Base-by-base conservation (phyloP, 1,284 basidiomycete genomes). In the Jaminaea rosea region DNA sequence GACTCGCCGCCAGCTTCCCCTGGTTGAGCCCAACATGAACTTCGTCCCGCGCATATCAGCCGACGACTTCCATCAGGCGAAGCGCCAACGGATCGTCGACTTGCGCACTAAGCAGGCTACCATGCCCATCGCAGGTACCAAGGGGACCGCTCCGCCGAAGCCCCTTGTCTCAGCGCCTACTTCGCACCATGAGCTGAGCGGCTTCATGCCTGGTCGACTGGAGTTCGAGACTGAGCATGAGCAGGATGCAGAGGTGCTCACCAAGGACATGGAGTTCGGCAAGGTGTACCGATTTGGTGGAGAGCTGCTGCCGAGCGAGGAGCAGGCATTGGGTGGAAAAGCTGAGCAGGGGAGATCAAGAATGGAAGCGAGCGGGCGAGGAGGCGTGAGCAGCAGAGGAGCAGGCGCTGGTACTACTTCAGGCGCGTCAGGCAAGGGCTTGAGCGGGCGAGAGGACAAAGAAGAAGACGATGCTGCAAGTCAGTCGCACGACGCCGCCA, bases 161-260 rank as follows among this genome's bases (percentile, higher is more conserved):
- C 81, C 84, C 4, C 85, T 93, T 6, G 88, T 87, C n/a, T 96
- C 92, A 8, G 84, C 86, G 0, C 93, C 93, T 3, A 90, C 87
- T 1, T 85, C 91, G 26, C 94, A 97, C 75, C 67, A 64, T 49
- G 94, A 98, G 77, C 81, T 98, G 37, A 84, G 84, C 10, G 88
- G 87, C 0, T 97, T 87, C 77, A 87, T 98, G 76, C 93, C 93
- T 6, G 93, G 93, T 17, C 85, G 94, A 41, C 80, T 98, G 46
- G 93, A 98, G 75, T 98, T 98, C 73, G 94, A 98, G 73, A 87
- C 90, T 63, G 94, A 98, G 76, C 78, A 90, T 17, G 93, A 97
- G 72, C 75, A 78, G 52, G 91, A 97, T 31, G 93, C 93, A 0
- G 93, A 98, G 72, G 85, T 92, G 68, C 77, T 90, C 1, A 86